These are phyloP conservation scores for Capillidium rhysosporum DNA, from an alignment of 371 early-diverging fungal species.

Conservation along the genomic window DNA sequence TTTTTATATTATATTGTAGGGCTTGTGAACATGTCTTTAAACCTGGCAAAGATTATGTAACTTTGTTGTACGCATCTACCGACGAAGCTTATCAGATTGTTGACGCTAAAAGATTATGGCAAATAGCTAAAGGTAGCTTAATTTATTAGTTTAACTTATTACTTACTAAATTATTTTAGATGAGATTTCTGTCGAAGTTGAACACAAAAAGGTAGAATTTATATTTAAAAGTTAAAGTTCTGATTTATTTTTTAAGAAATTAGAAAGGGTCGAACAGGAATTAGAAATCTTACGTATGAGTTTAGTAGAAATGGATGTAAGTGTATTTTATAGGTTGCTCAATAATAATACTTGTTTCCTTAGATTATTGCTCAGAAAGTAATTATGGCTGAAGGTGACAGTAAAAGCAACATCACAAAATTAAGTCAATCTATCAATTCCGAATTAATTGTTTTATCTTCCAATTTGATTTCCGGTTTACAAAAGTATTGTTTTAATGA, in stretches of 20 bases:
- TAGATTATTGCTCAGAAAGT: not conserved
- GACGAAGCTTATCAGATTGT: not conserved
- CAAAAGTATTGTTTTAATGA: not conserved
- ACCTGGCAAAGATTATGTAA: not conserved
- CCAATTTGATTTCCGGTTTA: not conserved
- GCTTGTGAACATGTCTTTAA: not conserved
- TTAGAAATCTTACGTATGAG: not conserved
- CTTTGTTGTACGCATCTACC: not conserved
- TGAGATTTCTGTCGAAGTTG: not conserved
- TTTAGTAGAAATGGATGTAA: not conserved
- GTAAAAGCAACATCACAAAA: not conserved
- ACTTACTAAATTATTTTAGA: not conserved
- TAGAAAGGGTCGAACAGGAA: slow-evolving; percentile 1
- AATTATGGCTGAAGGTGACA: not conserved
- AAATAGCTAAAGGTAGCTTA: not conserved
- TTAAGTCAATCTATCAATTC: not conserved
- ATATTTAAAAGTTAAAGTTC: not conserved
- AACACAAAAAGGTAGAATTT: not conserved
- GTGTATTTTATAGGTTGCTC: not conserved
- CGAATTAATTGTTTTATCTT: not conserved
- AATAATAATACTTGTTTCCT: not conserved
- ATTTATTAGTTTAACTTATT: not conserved
- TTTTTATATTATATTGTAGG: not conserved
- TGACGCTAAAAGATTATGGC: not conserved
- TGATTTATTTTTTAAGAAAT: not conserved